Evolutionary conservation across 2,329 filamentous ascomycete species (phyloP).

Genomic region (Emergomyces africanus): DNA sequence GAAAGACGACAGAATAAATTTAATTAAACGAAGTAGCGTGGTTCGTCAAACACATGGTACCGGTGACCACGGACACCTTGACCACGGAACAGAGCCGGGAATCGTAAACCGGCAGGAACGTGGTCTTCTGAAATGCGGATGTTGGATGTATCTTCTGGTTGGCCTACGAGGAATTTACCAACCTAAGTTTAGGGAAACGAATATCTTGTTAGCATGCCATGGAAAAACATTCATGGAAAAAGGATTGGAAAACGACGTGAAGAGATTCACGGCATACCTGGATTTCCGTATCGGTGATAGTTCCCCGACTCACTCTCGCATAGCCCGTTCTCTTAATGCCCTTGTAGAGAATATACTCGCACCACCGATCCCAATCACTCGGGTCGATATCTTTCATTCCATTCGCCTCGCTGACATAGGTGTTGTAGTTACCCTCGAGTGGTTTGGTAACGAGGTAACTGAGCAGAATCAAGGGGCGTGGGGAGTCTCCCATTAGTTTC

Average conservation of each 20-base stretch:
- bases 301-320: slow-evolving; percentile 73
- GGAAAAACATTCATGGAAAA: background rate
- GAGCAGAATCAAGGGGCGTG: slow-evolving; percentile 70
- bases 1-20: background rate
- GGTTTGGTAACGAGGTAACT: slow-evolving; percentile 90
- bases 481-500: slow-evolving; percentile 71
- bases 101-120: slow-evolving; percentile 64
- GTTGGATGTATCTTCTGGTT: slow-evolving; percentile 45
- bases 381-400: slow-evolving; percentile 94
- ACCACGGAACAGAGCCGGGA: slow-evolving; percentile 73
- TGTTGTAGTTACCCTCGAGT: slow-evolving; percentile 89
- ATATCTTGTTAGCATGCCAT: slow-evolving; percentile 7
- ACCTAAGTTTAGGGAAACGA: slow-evolving; percentile 36
- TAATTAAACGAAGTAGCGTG: slow-evolving; percentile 49
- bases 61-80: slow-evolving; percentile 75
- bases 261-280: slow-evolving; percentile 45
- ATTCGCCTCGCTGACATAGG: slow-evolving; percentile 71
- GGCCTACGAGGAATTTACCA: slow-evolving; percentile 82
- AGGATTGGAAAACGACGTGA: background rate
- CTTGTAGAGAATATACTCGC: slow-evolving; percentile 97
- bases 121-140: slow-evolving; percentile 59
- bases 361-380: slow-evolving; percentile 94
- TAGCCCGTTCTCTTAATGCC: slow-evolving; percentile 74
- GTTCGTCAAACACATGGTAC: slow-evolving; percentile 94
- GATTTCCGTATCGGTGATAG: slow-evolving; percentile 93